Evolutionary conservation across 495 filamentous ascomycete genomes (phyloP).

Genomic region (Penicillium tannophilum): DNA sequence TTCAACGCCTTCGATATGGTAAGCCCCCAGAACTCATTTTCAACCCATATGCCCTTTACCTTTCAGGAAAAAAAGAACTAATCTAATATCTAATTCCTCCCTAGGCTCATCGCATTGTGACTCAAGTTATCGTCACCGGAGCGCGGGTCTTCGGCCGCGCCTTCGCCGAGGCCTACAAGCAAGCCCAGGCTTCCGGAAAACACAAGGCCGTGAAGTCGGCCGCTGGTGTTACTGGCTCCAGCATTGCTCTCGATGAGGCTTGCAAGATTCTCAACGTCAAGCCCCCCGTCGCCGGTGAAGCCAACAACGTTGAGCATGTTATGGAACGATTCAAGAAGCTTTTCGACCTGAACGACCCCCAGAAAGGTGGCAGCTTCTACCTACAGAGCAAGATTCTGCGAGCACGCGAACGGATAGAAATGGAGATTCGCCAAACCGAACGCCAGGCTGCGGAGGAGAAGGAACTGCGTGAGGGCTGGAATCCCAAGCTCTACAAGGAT

Average conservation of each 20-base stretch:
- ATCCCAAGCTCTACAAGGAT: constrained; percentile 93
- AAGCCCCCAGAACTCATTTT: constrained; percentile 12
- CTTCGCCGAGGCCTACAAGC: constrained; percentile 87
- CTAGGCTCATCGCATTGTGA: constrained; percentile 92
- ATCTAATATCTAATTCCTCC: constrained; percentile 1
- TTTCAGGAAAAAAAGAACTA: constrained; percentile 4
- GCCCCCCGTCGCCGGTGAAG: constrained; percentile 75
- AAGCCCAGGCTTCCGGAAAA: constrained; percentile 83
- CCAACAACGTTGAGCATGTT: constrained; percentile 74
- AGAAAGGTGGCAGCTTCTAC: constrained; percentile 97
- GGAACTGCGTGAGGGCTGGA: constrained; percentile 83
- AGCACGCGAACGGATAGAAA: constrained; percentile 88
- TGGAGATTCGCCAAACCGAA: constrained; percentile 62
- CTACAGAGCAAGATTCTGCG: constrained; percentile 94
- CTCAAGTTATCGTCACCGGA: constrained; percentile 88
- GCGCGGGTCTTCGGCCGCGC: constrained; percentile 89
- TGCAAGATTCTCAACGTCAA: constrained; percentile 98
- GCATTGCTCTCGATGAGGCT: constrained; percentile 91
- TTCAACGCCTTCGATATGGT: constrained; percentile 32
- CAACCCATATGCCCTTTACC: neutral
- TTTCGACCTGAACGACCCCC: constrained; percentile 90
- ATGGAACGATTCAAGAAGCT: constrained; percentile 90
- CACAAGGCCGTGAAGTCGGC: constrained; percentile 65
- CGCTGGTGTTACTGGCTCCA: constrained; percentile 52
- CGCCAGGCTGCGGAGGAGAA: constrained; percentile 56